A percentile compares a stretch with the other conserved stretches of the same genome.
These are phyloP conservation scores for Solanum chiquidenum DNA, from an alignment of 257 asterid species.

Conservation along the genomic window DNA sequence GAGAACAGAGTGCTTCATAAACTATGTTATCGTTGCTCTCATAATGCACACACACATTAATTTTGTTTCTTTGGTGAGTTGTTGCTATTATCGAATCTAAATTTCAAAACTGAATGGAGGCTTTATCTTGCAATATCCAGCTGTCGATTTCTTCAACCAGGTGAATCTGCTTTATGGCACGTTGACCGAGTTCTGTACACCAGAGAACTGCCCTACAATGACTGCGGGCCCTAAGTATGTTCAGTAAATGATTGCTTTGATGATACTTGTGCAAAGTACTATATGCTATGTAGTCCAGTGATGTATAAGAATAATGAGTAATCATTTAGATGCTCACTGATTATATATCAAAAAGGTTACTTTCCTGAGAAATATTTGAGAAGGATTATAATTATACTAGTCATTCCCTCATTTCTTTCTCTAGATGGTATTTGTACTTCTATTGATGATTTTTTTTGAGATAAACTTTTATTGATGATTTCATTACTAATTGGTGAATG, in stretches of 20 bases:
- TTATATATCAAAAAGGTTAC: not conserved
- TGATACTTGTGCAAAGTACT: not conserved
- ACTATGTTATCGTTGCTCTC: not conserved
- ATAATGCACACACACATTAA: not conserved
- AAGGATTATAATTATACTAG: not conserved
- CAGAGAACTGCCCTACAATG: slow-evolving; percentile 92
- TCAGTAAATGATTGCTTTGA: not conserved
- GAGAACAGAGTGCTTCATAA: not conserved
- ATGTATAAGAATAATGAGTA: not conserved
- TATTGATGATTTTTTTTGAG: not conserved
- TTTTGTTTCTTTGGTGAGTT: not conserved
- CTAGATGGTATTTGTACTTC: not conserved
- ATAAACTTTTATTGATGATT: not conserved
- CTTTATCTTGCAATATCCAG: slow-evolving; percentile 40
- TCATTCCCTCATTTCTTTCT: not conserved
- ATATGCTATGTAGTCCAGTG: not conserved
- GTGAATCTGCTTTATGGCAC: slow-evolving; percentile 95
- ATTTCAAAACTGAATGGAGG: slow-evolving; percentile 12
- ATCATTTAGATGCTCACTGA: not conserved
- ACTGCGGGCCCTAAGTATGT: slow-evolving; percentile 97
- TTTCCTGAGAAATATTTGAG: not conserved
- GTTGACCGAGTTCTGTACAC: slow-evolving; percentile 85
- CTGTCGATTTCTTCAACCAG: slow-evolving; percentile 94
- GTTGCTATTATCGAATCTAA: not conserved
- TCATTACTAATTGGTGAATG: not conserved